phyloP scores from a whole-genome alignment of 2,329 filamentous ascomycete genomes.

The Paracamarosporium sp. region DNA sequence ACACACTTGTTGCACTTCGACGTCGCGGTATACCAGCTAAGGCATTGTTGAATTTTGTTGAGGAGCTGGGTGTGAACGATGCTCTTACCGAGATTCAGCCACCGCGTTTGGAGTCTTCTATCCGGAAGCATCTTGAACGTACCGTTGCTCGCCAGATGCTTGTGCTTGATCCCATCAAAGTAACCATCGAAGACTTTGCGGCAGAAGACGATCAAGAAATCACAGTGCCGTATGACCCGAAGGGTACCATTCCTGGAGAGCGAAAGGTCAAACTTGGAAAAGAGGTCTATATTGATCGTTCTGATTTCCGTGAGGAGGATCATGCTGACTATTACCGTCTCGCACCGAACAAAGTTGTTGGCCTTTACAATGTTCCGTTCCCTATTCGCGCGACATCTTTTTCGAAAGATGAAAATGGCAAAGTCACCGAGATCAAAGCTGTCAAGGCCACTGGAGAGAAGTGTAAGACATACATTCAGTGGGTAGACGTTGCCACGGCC shows the following conservation, averaged over 20 bases:
- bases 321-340: conserved; percentile 79
- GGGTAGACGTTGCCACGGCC: conserved; percentile 75
- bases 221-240: conserved; percentile 80
- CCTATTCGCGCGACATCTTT: conserved; percentile 74
- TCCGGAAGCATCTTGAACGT: conserved; percentile 85
- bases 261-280: conserved; percentile 72
- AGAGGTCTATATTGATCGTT: conserved; percentile 83
- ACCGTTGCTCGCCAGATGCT: conserved; percentile 90
- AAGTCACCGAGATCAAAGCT: conserved; percentile 71
- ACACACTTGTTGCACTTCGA: conserved; percentile 83
- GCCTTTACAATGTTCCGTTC: conserved; percentile 73
- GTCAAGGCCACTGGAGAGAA: conserved; percentile 75
- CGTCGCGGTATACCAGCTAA: conserved; percentile 86
- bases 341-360: conserved; percentile 75
- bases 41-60: conserved; percentile 87
- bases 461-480: conserved; percentile 78
- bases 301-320: conserved; percentile 77
- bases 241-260: conserved; percentile 65
- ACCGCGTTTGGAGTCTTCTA: conserved; percentile 80
- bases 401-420: conserved; percentile 69
- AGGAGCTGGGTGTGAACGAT: conserved; percentile 90
- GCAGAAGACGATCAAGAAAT: conserved; percentile 73
- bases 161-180: conserved; percentile 82
- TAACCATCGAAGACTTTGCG: conserved; percentile 79
- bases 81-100: conserved; percentile 80